Percentiles rank a stretch among this genome's conserved stretches.
Evolutionary conservation across 108 stramenopile species (phyloP).

Genomic region (Pseudonitzschia multistriata): DNA sequence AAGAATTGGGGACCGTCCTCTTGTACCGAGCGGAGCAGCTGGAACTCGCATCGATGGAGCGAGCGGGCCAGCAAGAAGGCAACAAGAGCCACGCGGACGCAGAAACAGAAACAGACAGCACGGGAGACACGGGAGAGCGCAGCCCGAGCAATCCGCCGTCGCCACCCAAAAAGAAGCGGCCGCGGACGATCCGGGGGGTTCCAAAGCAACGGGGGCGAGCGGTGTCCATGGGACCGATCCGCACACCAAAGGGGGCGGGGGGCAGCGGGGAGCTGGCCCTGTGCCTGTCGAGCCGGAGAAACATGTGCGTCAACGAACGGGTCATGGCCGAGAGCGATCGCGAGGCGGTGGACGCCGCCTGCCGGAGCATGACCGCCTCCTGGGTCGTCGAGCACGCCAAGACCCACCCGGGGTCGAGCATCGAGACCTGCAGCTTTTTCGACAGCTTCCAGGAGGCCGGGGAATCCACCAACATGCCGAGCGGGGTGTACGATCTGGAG

Average conservation of each 20-base stretch:
- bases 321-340: conserved; percentile 95
- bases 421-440: conserved; percentile 91
- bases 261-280: conserved; percentile 86
- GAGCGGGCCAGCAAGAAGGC: background rate
- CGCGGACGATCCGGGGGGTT: conserved; percentile 35
- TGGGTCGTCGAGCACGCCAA: conserved; percentile 90
- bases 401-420: conserved; percentile 51
- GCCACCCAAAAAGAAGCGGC: conserved; percentile 29
- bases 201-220: conserved; percentile 27
- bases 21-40: conserved; percentile 83
- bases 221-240: conserved; percentile 63
- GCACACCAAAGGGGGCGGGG: conserved; percentile 65
- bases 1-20: conserved; percentile 94
- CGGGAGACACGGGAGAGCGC: background rate
- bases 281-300: conserved; percentile 94
- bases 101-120: conserved; percentile 31
- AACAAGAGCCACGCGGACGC: conserved; percentile 30
- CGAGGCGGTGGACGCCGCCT: conserved; percentile 96
- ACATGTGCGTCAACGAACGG: conserved; percentile 97
- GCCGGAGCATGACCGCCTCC: conserved; percentile 95
- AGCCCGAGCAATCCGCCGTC: background rate
- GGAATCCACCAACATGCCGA: conserved; percentile 82
- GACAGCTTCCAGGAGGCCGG: conserved; percentile 90
- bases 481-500: conserved; percentile 95
- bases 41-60: conserved; percentile 10